Conservation (phyloP, 1,139 yeast genomes). For the Debaryomyces sp. region DNA sequence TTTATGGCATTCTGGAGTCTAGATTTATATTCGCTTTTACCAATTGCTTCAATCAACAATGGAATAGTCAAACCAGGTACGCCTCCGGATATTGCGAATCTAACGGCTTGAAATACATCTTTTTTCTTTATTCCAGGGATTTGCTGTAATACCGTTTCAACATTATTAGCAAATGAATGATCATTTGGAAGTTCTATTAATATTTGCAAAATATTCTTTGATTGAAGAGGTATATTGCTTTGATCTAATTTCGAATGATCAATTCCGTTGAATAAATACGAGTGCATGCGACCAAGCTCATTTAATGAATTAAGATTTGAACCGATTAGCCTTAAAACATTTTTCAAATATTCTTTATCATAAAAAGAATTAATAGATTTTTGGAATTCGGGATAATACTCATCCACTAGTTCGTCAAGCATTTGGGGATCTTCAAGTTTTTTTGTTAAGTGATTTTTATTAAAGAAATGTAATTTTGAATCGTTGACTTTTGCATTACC, state of each 20-base stretch:
- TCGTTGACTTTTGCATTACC: constrained; percentile 94
- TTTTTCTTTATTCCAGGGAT: constrained; percentile 37
- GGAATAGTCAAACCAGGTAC: constrained; percentile 73
- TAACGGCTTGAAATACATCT: constrained; percentile 58
- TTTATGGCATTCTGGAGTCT: constrained; percentile 37
- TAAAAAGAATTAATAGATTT: constrained; percentile 16
- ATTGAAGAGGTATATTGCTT: constrained; percentile 12
- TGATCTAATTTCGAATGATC: constrained; percentile 23
- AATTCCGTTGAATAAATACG: constrained; percentile 52
- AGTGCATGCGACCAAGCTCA: constrained; percentile 49
- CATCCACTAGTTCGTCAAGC: constrained; percentile 35
- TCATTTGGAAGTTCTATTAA: constrained; percentile 9
- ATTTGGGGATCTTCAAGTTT: constrained; percentile 36
- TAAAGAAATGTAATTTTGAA: constrained; percentile 72
- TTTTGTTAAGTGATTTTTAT: constrained; percentile 60
- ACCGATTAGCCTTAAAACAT: constrained; percentile 32
- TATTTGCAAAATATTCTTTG: constrained; percentile 14
- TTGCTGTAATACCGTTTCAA: constrained; percentile 17
- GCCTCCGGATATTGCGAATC: constrained; percentile 77
- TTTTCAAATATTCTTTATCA: constrained; percentile 23
- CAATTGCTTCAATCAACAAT: constrained; percentile 57
- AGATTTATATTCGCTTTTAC: constrained; percentile 41
- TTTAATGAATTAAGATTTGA: constrained; percentile 48
- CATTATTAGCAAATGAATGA: constrained; percentile 12
- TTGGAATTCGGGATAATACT: constrained; percentile 25